Base-by-base conservation (phyloP, 2,329 filamentous ascomycete genomes). In the Fusarium neocosmosporiellum region DNA sequence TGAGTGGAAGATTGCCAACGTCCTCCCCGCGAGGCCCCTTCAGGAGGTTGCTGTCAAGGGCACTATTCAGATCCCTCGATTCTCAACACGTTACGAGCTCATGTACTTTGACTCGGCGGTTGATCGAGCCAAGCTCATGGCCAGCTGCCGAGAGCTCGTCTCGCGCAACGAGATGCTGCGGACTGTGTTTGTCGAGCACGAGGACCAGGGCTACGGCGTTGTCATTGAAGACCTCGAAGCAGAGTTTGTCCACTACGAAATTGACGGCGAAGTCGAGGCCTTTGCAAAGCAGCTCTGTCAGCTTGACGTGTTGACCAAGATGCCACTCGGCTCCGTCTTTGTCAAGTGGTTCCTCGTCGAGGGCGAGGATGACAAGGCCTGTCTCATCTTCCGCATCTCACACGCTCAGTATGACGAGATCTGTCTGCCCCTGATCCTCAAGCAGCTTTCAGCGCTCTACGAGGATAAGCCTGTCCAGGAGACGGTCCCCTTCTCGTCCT, bases 371-470 rank as follows among this genome's bases (percentile, higher is more conserved):
- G 76, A 73, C 34, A 71, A 78, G 33, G 83, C 81, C 36, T 85
- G 82, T 55, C 86, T 92, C 16, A 82, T 88, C 66, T 86, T 92
- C 78, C 88, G 91, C 64, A 87, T 93, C 63, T 92, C 90, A 0
- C 91, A 93, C 78, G 89, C 91, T 1, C 91, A 93, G 73, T 93
- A 92, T 76, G 91, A 93, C 71, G 91, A 91, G 70, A 90, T 93
- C 24, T 92, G 88, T 72, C 84, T 93, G 10, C 88, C 90, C 0
- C 82, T 86, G n/a, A 85, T 92, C 22, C 86, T 92, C 65, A 85
- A 84, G 20, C 89, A 92, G 75, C 86, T 93, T 43, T 88, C 87
- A 4, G 84, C 85, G 0, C 82, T 91, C 7, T 82, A 82, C 67
- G 65, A 78, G 48, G 68, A 67, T 61, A 70, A 73, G 43, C 71